Percentiles rank a stretch among this genome's conserved stretches.
Conservation (phyloP, 805 yeast species). For the Yamadazyma sp. region DNA sequence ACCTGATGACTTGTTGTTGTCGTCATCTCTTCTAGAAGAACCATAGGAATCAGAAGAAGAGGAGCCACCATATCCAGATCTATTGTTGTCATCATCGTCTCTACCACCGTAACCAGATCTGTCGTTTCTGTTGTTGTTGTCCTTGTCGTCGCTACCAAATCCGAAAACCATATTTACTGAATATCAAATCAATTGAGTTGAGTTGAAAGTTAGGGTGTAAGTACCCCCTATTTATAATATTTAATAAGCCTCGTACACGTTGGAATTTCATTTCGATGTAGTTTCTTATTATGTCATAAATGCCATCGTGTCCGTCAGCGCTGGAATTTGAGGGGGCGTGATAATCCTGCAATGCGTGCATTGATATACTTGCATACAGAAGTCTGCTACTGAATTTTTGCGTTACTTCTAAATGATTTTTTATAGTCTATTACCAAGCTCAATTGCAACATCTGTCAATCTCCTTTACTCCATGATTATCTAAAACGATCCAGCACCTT, state of each 20-base stretch:
- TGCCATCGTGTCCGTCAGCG: conserved; percentile 2
- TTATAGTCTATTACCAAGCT: too few species aligned
- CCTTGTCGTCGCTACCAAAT: conserved; percentile 26
- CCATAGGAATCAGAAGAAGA: conserved; percentile 15
- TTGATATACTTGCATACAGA: too few species aligned
- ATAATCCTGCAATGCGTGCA: too few species aligned
- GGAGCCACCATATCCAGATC: conserved; percentile 10
- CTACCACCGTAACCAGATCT: conserved; percentile 6
- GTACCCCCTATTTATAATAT: too few species aligned
- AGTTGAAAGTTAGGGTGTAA: too few species aligned
- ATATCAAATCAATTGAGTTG: conserved; percentile 1
- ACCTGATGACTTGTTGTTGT: conserved; percentile 9
- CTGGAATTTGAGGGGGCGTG: conserved; percentile 7
- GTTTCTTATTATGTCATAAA: background rate
- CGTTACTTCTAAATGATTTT: too few species aligned
- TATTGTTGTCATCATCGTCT: conserved; percentile 9
- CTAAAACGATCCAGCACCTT: too few species aligned
- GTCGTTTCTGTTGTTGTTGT: conserved; percentile 5
- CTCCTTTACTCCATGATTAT: too few species aligned
- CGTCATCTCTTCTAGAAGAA: conserved; percentile 15
- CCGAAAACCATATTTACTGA: conserved; percentile 31
- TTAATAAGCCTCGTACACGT: conserved; percentile 3
- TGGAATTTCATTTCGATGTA: conserved; percentile 1
- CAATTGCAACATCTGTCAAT: too few species aligned
- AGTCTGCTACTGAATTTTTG: too few species aligned